Conservation (phyloP, 345 rosid genomes). For the Lumnitzera racemosa region DNA sequence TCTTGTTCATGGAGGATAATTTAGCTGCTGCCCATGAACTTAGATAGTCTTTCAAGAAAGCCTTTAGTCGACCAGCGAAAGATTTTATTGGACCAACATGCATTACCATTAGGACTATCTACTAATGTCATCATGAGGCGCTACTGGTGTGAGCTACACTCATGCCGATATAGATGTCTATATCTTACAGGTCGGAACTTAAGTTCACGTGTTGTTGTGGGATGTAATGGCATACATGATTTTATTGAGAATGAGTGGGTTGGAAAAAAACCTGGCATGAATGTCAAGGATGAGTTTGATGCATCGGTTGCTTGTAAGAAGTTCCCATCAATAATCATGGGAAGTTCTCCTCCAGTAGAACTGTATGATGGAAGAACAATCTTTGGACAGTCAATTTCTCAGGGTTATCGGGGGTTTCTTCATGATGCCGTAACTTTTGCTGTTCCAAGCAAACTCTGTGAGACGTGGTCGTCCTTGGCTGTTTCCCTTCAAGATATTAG, state of each 20-base stretch:
- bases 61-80: background rate
- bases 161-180: background rate
- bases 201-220: slow-evolving; percentile 24
- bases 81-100: background rate
- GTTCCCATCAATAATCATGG: slow-evolving; percentile 69
- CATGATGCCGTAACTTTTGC: slow-evolving; percentile 31
- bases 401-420: slow-evolving; percentile 26
- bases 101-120: background rate
- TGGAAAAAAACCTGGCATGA: slow-evolving; percentile 26
- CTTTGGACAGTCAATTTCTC: slow-evolving; percentile 24
- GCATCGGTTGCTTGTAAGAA: slow-evolving; percentile 52
- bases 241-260: slow-evolving; percentile 33
- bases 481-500: slow-evolving; percentile 27
- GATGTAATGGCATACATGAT: slow-evolving; percentile 38
- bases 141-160: background rate
- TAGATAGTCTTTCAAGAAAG: slow-evolving; percentile 2
- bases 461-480: slow-evolving; percentile 37
- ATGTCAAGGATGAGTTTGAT: slow-evolving; percentile 33
- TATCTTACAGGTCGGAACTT: background rate
- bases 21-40: slow-evolving; percentile 10
- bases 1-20: background rate
- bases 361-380: slow-evolving; percentile 39
- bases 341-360: slow-evolving; percentile 51
- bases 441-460: slow-evolving; percentile 32
- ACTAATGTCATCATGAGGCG: background rate